Evolutionary conservation across 2,329 filamentous ascomycete genomes (phyloP), one percentile per base, ranked within the genome.

Genomic region (Fusarium verticillioides): DNA sequence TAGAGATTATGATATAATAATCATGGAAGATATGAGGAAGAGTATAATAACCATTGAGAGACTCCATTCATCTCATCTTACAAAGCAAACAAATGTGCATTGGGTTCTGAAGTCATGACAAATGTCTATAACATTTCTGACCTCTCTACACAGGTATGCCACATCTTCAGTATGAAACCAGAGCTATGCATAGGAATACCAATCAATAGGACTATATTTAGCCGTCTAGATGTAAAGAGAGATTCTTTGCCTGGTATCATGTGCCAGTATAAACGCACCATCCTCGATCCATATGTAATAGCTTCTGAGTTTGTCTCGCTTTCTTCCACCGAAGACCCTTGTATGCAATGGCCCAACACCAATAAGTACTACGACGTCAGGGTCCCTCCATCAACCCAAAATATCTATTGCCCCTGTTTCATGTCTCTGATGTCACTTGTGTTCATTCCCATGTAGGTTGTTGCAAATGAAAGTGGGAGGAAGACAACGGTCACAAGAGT

Each of bases 261-360:
- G 21, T 43, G 9, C 13, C n/a, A 9, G 9, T 11, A 4, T 4
- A 6, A 4, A 15, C 13, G 5, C 9, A 1, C 15, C n/a, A 23
- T 6, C 15, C 0, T 47, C 12, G 21, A 18, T 30, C 19, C 13
- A 47, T 21, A 4, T 16, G 44, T 11, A 47, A 11, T 2, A 47
- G 26, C 9, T 30, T 30, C 13, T 15, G 19, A n/a, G 12, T n/a
- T 19, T 30, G 44, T 1, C 26, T 21, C 1, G 12, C 44, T 21
- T 30, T 30, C 19, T 47, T 30, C 44, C 44, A 47, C 6, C 26
- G 6, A 10, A 19, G 26, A 4, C 9, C 44, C 26, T 13, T 47
- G 4, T 30, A 47, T 5, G 12, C 19, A 6, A n/a, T n/a, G 1
- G 19, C 4, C 19, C 44, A 30, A 47, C 26, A 30, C 26, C 12